Percentiles rank a stretch among this genome's conserved stretches.
Conservation (phyloP, 106 monocot genomes). For the Ottelia alismoides region DNA sequence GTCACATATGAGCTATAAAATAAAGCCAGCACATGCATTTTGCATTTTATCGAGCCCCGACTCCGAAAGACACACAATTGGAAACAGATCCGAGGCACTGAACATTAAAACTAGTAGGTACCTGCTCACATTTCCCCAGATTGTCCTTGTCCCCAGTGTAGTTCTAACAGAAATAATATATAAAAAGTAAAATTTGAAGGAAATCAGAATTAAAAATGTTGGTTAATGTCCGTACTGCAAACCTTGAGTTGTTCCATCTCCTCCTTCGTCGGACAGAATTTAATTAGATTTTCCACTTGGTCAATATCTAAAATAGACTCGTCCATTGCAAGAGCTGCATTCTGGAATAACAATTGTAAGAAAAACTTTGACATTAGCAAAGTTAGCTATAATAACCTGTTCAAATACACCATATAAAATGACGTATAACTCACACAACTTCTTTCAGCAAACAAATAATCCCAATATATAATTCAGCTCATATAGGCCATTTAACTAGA, state of each 20-base stretch:
- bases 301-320: conserved; percentile 79
- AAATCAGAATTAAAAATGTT: neutral
- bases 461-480: too few relatives aligned
- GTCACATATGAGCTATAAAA: too few relatives aligned
- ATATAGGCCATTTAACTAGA: too few relatives aligned
- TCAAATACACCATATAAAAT: too few relatives aligned
- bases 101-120: conserved; percentile 5
- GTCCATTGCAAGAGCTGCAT: conserved; percentile 67
- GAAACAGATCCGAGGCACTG: too few relatives aligned
- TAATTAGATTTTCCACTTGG: conserved; percentile 78
- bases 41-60: too few relatives aligned
- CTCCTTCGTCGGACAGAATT: conserved; percentile 87
- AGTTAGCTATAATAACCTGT: neutral
- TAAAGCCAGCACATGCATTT: too few relatives aligned
- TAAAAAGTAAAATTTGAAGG: neutral
- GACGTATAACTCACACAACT: too few relatives aligned
- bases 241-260: conserved; percentile 90
- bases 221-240: neutral
- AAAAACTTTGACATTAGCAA: neutral
- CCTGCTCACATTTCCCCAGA: conserved; percentile 91
- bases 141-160: conserved; percentile 72
- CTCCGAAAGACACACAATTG: too few relatives aligned
- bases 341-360: conserved; percentile 13
- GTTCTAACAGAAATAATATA: conserved; percentile 21
- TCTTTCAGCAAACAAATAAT: too few relatives aligned